phyloP scores from a whole-genome alignment of 177 flowering plant genomes.

The Vitis hybrid region DNA sequence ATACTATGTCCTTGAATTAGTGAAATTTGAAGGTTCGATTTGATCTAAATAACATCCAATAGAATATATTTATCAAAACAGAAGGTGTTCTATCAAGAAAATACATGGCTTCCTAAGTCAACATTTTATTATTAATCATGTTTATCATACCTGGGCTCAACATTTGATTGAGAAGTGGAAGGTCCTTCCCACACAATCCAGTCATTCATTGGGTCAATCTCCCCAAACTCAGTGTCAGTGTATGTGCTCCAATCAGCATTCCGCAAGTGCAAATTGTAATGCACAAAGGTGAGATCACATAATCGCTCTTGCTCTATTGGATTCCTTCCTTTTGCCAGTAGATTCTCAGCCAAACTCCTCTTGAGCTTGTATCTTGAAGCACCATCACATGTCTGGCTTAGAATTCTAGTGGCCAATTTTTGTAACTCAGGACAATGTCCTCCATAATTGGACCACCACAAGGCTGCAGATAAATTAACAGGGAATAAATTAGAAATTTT shows the following conservation, averaged over 20 bases:
- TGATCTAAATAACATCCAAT: too few species aligned
- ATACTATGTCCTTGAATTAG: too few species aligned
- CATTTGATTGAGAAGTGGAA: conserved; percentile 13
- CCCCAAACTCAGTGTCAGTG: conserved; percentile 19
- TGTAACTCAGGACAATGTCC: conserved; percentile 56
- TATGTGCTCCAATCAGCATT: conserved; percentile 6
- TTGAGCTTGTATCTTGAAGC: conserved; percentile 41
- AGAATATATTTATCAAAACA: too few species aligned
- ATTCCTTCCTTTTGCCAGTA: conserved; percentile 37
- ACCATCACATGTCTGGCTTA: conserved; percentile 60
- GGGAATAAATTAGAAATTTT: background rate
- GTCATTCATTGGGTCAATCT: conserved; percentile 35
- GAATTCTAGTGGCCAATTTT: conserved; percentile 46
- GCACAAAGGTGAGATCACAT: conserved; percentile 39
- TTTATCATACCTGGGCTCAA: conserved; percentile 12
- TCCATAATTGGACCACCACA: conserved; percentile 69
- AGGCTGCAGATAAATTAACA: conserved; percentile 36
- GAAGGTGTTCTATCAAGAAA: too few species aligned
- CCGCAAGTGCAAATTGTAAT: conserved; percentile 51
- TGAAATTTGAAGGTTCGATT: too few species aligned
- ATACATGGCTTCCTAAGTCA: too few species aligned
- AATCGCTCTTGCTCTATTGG: conserved; percentile 32
- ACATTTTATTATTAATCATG: too few species aligned
- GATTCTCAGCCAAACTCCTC: conserved; percentile 44
- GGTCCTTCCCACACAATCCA: conserved; percentile 26